Conservation (phyloP, 495 filamentous ascomycete genomes). For the Penicillium canariense region DNA sequence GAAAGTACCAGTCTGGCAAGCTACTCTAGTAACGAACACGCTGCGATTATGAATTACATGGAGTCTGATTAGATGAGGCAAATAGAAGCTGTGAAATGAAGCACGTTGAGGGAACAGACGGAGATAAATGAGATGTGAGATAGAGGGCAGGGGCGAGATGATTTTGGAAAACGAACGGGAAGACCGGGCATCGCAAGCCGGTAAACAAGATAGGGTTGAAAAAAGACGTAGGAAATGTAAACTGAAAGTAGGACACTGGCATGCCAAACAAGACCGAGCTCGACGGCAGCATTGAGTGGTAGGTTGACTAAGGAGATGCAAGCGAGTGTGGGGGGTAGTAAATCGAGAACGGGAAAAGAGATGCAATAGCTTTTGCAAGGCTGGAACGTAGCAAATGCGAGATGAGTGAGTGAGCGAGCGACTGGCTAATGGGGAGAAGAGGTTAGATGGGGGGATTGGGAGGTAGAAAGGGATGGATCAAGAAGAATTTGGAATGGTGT, state of each 20-base stretch:
- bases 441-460: background rate
- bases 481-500: conserved; percentile 26
- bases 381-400: conserved; percentile 24
- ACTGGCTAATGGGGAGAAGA: background rate
- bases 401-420: background rate
- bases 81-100: background rate
- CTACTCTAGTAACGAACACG: background rate
- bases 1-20: background rate
- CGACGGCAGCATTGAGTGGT: background rate
- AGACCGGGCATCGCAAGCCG: background rate
- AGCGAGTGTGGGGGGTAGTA: conserved; percentile 12
- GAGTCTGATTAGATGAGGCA: background rate
- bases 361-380: conserved; percentile 21
- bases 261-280: background rate
- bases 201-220: background rate
- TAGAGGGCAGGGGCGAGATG: background rate
- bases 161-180: background rate
- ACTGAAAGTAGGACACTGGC: background rate
- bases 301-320: conserved; percentile 1
- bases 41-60: conserved; percentile 1
- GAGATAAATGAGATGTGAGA: background rate
- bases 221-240: background rate
- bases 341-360: background rate
- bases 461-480: background rate
- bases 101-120: background rate